phyloP scores from a whole-genome alignment of 2,329 filamentous ascomycete genomes.

The Aspergillus sergii region DNA sequence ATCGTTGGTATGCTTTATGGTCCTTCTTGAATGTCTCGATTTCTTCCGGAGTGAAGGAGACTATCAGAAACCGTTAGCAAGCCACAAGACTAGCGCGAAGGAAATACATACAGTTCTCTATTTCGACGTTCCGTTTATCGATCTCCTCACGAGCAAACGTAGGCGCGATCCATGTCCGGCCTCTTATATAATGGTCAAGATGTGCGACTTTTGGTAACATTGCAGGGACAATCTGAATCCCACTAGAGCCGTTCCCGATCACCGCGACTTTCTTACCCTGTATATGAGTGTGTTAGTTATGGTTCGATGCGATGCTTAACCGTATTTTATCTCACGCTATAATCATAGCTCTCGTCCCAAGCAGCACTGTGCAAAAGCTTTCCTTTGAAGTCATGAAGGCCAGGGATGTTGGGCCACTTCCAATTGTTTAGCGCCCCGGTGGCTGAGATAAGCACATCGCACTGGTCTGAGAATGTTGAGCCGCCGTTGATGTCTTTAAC shows the following conservation, averaged over 20 bases:
- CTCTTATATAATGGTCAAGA: conserved; percentile 40
- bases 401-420: conserved; percentile 51
- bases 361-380: conserved; percentile 48
- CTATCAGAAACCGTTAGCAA: conserved; percentile 17
- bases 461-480: conserved; percentile 27
- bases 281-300: not conserved
- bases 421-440: conserved; percentile 45
- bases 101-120: conserved; percentile 33
- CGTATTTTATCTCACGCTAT: conserved; percentile 24
- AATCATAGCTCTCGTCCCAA: conserved; percentile 45
- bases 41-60: conserved; percentile 35
- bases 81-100: not conserved
- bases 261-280: conserved; percentile 40
- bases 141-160: conserved; percentile 32
- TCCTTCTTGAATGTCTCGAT: conserved; percentile 36
- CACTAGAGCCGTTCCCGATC: conserved; percentile 44
- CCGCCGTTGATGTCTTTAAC: conserved; percentile 27
- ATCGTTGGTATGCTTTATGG: conserved; percentile 33
- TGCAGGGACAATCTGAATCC: conserved; percentile 45
- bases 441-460: conserved; percentile 41
- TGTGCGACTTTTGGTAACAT: conserved; percentile 43
- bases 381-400: conserved; percentile 51
- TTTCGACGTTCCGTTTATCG: conserved; percentile 26
- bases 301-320: not conserved
- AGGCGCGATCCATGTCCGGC: conserved; percentile 34